Percentiles rank a stretch among this genome's conserved stretches.
Evolutionary conservation across 2,329 filamentous ascomycete genomes (phyloP).

Genomic region (Microdochium paspali): DNA sequence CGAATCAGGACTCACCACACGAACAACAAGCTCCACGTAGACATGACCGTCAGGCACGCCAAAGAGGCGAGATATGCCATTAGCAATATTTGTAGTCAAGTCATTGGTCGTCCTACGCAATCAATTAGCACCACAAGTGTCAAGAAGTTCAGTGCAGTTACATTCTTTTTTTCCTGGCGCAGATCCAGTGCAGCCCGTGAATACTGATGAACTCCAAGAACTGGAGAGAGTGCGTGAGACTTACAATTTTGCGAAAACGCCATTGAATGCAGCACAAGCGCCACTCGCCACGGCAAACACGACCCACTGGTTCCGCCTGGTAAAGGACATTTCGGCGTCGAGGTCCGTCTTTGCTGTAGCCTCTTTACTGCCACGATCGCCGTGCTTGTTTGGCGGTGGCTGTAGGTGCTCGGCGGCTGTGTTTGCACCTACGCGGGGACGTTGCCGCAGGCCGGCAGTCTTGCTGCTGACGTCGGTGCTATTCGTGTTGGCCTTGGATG

Average conservation of each 20-base stretch:
- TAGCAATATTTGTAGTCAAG: conserved; percentile 39
- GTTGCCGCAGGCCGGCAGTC: conserved; percentile 5
- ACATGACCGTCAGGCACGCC: conserved; percentile 29
- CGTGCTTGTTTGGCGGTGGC: conserved; percentile 3
- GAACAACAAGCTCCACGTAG: conserved; percentile 36
- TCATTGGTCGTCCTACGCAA: conserved; percentile 46
- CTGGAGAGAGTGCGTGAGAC: no score
- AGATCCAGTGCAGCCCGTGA: no score
- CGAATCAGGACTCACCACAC: conserved; percentile 34
- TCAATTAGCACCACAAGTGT: neutral
- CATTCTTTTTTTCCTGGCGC: no score
- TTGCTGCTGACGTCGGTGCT: conserved; percentile 2
- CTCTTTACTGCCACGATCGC: neutral
- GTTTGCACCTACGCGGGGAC: conserved; percentile 1
- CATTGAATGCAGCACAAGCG: conserved; percentile 71
- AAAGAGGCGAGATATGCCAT: conserved; percentile 31
- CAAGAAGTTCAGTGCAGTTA: no score
- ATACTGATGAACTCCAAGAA: no score
- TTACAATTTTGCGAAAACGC: conserved; percentile 75
- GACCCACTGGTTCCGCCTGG: conserved; percentile 45
- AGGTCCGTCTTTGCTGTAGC: no score
- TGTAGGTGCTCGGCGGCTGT: neutral
- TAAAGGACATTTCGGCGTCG: conserved; percentile 13
- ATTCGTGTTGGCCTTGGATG: neutral
- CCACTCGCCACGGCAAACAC: conserved; percentile 64